Percentiles rank a stretch among this genome's conserved stretches.
Conservation (phyloP, 2,329 filamentous ascomycete species). For the Beauveria varroae region DNA sequence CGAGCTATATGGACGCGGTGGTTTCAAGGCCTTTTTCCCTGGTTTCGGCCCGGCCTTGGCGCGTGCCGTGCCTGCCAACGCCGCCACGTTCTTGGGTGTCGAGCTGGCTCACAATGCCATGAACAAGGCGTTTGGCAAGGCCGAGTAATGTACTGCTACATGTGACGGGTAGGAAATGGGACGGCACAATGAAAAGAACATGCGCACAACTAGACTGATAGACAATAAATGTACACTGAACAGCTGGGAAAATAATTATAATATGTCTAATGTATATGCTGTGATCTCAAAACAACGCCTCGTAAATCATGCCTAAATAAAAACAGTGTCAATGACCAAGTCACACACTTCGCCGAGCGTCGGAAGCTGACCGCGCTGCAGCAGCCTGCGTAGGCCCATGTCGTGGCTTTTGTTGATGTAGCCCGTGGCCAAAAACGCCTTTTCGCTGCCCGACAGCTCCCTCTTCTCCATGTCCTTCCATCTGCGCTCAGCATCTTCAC, state of each 20-base stretch:
- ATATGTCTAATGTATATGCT: not conserved
- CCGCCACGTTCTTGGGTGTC: slow-evolving; percentile 85
- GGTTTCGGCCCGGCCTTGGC: slow-evolving; percentile 89
- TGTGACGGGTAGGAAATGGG: no score
- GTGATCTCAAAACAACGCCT: not conserved
- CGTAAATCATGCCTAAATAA: slow-evolving; percentile 5
- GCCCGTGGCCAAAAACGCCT: slow-evolving; percentile 49
- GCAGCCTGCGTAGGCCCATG: slow-evolving; percentile 24
- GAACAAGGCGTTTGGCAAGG: slow-evolving; percentile 59
- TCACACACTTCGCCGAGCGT: slow-evolving; percentile 38
- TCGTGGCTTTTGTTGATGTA: slow-evolving; percentile 23
- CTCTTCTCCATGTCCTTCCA: slow-evolving; percentile 61
- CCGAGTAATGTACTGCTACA: not conserved
- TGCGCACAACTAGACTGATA: no score
- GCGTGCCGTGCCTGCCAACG: slow-evolving; percentile 90
- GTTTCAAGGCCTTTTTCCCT: slow-evolving; percentile 90
- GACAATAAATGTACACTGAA: not conserved
- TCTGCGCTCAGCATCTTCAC: slow-evolving; percentile 61
- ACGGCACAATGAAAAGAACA: no score
- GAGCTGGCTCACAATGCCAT: slow-evolving; percentile 78
- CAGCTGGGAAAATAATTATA: not conserved
- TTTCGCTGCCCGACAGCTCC: slow-evolving; percentile 47
- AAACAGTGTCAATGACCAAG: slow-evolving; percentile 35
- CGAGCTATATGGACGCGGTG: slow-evolving; percentile 76
- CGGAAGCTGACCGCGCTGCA: slow-evolving; percentile 29